A percentile compares a stretch with the other conserved stretches of the same genome.
Evolutionary conservation across 345 rosid genomes (phyloP).

Genomic region (Corchorus capsularis): DNA sequence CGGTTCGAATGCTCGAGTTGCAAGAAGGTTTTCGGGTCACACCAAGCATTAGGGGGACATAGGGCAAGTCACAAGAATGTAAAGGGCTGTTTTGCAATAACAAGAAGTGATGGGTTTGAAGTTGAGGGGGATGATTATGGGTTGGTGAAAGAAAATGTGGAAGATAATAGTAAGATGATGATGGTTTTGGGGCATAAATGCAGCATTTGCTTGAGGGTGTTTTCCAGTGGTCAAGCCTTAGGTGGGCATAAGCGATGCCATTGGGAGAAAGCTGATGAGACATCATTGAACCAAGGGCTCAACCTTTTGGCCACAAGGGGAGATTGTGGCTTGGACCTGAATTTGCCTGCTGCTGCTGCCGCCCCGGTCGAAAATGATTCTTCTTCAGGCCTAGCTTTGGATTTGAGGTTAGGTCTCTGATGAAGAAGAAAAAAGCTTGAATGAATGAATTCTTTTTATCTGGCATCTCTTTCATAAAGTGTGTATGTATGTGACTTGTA

Average conservation of each 20-base stretch:
- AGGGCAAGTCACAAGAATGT: conserved; percentile 86
- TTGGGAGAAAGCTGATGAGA: conserved; percentile 59
- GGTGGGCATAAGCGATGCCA: conserved; percentile 85
- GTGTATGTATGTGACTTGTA: conserved; percentile 23
- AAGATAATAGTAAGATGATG: conserved; percentile 28
- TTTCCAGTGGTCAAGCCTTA: conserved; percentile 71
- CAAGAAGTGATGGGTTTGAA: conserved; percentile 37
- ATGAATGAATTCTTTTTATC: not conserved
- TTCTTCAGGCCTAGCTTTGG: conserved; percentile 51
- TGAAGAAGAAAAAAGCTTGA: not conserved
- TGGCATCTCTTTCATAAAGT: not conserved
- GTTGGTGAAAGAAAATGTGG: conserved; percentile 14
- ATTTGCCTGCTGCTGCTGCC: conserved; percentile 46
- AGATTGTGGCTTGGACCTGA: conserved; percentile 55
- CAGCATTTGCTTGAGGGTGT: conserved; percentile 59
- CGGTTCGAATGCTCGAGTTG: conserved; percentile 78
- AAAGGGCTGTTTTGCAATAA: conserved; percentile 75
- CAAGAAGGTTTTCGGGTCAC: conserved; percentile 82
- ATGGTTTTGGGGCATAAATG: conserved; percentile 54
- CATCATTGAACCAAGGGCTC: conserved; percentile 26
- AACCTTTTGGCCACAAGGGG: conserved; percentile 15
- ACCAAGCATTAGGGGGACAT: conserved; percentile 90
- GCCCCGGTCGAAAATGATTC: conserved; percentile 43
- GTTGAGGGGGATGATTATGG: conserved; percentile 13
- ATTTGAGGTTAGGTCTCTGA: conserved; percentile 76